Evolutionary conservation across 129 eudicot genomes (phyloP).

Genomic region (Saposhnikovia divaricata): DNA sequence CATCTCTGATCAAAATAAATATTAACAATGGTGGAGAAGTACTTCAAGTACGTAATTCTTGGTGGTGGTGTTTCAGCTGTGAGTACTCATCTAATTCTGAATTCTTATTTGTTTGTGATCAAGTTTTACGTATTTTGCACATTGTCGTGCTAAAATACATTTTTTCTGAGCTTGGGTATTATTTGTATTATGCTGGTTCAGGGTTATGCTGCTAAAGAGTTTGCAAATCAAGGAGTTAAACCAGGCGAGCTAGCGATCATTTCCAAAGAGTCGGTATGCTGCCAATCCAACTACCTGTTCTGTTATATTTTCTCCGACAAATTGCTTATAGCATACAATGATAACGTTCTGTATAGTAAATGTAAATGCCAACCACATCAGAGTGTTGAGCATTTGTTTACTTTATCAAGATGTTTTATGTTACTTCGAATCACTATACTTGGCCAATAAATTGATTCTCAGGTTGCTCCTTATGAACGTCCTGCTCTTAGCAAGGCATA

Average conservation of each 20-base stretch:
- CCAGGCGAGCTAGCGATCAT: conserved; percentile 91
- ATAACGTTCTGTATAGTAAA: neutral
- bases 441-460: conserved; percentile 12
- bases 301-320: neutral
- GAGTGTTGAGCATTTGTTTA: neutral
- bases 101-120: neutral
- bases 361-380: neutral
- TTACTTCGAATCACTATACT: neutral
- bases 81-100: conserved; percentile 22
- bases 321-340: neutral
- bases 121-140: neutral
- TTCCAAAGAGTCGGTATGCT: conserved; percentile 84
- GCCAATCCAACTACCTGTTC: neutral
- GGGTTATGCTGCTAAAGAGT: conserved; percentile 98
- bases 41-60: conserved; percentile 74
- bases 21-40: conserved; percentile 61
- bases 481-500: conserved; percentile 98
- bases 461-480: conserved; percentile 99
- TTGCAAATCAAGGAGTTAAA: conserved; percentile 81
- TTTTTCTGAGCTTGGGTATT: neutral
- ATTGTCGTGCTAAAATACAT: neutral
- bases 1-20: neutral
- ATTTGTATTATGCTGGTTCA: conserved; percentile 18
- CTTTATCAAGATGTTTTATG: neutral
- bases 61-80: conserved; percentile 98